phyloP scores from a whole-genome alignment of 331 rosid species.

The Malus hybrid region DNA sequence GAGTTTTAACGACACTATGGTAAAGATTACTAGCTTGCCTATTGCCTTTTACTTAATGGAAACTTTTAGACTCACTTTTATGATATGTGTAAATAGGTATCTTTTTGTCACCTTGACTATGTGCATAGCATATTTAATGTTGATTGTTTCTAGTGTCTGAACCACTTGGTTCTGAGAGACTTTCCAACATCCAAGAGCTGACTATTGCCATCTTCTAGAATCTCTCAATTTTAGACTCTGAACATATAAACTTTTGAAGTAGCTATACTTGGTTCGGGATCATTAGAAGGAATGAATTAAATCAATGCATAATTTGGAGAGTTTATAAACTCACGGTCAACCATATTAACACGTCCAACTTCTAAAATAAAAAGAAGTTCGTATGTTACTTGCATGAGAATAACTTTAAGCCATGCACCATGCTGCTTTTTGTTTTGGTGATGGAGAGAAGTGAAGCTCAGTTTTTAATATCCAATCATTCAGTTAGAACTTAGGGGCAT shows the following conservation, averaged over 20 bases:
- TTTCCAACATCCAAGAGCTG: not conserved
- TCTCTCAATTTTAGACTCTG: not conserved
- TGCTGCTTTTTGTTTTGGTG: not conserved
- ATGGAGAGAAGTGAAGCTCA: not conserved
- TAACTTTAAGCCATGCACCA: not conserved
- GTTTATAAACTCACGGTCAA: not conserved
- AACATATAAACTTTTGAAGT: not conserved
- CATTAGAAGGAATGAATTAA: no score
- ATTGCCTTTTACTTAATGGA: not conserved
- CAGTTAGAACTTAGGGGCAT: not conserved
- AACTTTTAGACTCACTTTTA: not conserved
- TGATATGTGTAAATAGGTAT: not conserved
- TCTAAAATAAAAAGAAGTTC: not conserved
- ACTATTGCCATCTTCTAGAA: not conserved
- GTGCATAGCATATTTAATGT: not conserved
- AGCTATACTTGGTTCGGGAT: not conserved
- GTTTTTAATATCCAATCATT: not conserved
- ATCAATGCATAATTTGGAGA: not conserved
- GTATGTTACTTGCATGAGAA: not conserved
- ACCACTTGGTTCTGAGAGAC: not conserved
- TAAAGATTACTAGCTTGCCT: constrained; percentile 16
- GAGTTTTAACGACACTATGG: constrained; percentile 95
- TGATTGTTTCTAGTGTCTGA: not conserved
- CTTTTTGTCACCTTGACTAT: not conserved
- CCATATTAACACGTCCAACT: not conserved